Evolutionary conservation across 2,329 filamentous ascomycete genomes (phyloP).

Genomic region (Fusarium bactridioides): DNA sequence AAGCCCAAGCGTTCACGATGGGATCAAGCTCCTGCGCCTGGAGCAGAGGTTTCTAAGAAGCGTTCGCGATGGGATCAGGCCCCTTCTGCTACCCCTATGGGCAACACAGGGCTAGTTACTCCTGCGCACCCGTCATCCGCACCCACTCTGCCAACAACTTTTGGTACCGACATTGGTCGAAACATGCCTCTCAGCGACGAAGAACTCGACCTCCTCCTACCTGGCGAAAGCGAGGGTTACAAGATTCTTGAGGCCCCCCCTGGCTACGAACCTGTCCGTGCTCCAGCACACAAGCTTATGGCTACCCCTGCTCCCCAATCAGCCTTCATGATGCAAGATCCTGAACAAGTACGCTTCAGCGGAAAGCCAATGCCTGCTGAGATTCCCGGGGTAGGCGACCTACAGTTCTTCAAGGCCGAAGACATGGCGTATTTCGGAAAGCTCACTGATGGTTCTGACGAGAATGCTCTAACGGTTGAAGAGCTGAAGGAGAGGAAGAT

Average conservation of each 20-base stretch:
- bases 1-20: slow-evolving; percentile 84
- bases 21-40: slow-evolving; percentile 75
- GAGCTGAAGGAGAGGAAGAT: slow-evolving; percentile 98
- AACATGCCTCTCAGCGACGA: slow-evolving; percentile 90
- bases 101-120: slow-evolving; percentile 76
- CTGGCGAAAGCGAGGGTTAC: slow-evolving; percentile 88
- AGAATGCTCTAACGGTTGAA: slow-evolving; percentile 90
- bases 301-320: slow-evolving; percentile 76
- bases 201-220: slow-evolving; percentile 90
- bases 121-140: slow-evolving; percentile 77
- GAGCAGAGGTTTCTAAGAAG: slow-evolving; percentile 71
- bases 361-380: slow-evolving; percentile 94
- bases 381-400: slow-evolving; percentile 92
- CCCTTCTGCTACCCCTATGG: slow-evolving; percentile 79
- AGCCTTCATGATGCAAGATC: slow-evolving; percentile 98
- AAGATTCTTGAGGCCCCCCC: slow-evolving; percentile 90
- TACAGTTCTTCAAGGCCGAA: slow-evolving; percentile 98
- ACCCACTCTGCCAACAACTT: slow-evolving; percentile 62
- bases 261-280: slow-evolving; percentile 86
- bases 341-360: slow-evolving; percentile 80
- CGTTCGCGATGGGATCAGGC: slow-evolving; percentile 94
- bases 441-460: slow-evolving; percentile 91
- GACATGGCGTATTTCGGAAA: slow-evolving; percentile 99
- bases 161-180: slow-evolving; percentile 82
- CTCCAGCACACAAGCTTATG: slow-evolving; percentile 77